Base-by-base conservation (phyloP, 768 basidiomycete species). In the Amanita rubescens region DNA sequence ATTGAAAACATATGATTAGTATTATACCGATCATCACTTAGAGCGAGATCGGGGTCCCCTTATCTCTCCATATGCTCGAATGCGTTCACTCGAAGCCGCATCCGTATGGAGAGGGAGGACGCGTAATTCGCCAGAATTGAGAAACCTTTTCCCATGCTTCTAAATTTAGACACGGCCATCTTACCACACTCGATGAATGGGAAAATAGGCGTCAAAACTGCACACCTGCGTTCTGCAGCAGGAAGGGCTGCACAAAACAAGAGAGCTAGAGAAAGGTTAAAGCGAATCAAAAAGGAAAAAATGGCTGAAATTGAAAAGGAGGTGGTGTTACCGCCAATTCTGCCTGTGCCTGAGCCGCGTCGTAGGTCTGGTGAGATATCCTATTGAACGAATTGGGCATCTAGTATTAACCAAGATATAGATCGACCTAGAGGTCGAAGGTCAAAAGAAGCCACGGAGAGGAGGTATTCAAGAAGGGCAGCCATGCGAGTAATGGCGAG, bases 51-150 rank as follows among this genome's bases (percentile, higher is more conserved):
- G 22, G 41, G 41, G 41, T 19, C 41, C 41, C 41, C 41, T 8
- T 43, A 43, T 43, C 41, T 24, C 41, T 43, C 41, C 41, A 43
- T 43, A 43, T 6, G 41, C 41, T 43, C 41, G 41, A 43, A 43
- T 17, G 41, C 41, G 41, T 43, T 43, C 41, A 43, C 41, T 43
- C 39, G 41, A 43, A 43, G 12, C 41, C 41, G n/a, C 41, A 43
- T 43, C 41, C 41, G 41, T 43, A 43, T 43, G 41, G 41, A 43
- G 41, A 43, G 41, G n/a, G 41, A 43, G 41, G 41, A 43, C 41
- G 19, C 8, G 8, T 43, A 19, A 10, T 20, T 9, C 22, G n/a
- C 19, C 8, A 8, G 41, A 43, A 43, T 43, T 12, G 19, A 20
- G 41, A 8, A 43, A 24, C 5, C 35, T 35, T 35, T 35, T 35